phyloP scores from a whole-genome alignment of 441 rosid genomes.

The Flueggea neowawraea region DNA sequence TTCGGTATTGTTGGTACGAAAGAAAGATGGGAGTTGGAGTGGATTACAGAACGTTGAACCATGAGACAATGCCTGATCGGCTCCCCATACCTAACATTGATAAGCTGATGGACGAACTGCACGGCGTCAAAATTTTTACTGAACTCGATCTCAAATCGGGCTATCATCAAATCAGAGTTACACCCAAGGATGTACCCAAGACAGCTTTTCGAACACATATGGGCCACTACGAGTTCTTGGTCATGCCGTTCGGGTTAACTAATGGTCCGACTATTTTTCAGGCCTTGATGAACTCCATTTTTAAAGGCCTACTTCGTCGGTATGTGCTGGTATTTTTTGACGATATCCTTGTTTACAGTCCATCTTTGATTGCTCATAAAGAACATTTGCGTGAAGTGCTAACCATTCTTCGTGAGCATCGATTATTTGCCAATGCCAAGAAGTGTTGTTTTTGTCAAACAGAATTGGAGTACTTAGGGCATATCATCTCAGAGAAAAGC shows the following conservation, averaged over 20 bases:
- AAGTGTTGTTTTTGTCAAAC: too few relatives aligned
- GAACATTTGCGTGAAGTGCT: neutral
- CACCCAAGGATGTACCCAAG: too few relatives aligned
- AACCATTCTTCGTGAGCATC: neutral
- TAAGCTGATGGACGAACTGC: neutral
- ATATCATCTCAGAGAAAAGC: too few relatives aligned
- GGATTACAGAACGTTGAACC: neutral
- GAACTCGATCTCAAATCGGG: too few relatives aligned
- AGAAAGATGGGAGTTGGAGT: neutral
- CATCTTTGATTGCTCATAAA: neutral
- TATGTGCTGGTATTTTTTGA: neutral
- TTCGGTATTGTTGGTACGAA: neutral
- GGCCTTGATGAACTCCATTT: neutral
- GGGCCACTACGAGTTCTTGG: too few relatives aligned
- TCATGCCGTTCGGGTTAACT: too few relatives aligned
- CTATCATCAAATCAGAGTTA: too few relatives aligned
- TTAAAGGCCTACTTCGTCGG: neutral
- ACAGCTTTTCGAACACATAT: neutral
- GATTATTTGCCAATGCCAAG: too few relatives aligned
- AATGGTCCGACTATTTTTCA: neutral
- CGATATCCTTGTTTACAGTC: neutral
- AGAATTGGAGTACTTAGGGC: too few relatives aligned
- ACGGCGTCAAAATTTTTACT: neutral
- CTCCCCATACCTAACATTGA: neutral
- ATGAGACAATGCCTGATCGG: neutral